A percentile compares a stretch with the other conserved stretches of the same genome.
These are phyloP conservation scores for Rhizophagus clarus DNA, from an alignment of 192 early-diverging fungal species.

Conservation along the genomic window DNA sequence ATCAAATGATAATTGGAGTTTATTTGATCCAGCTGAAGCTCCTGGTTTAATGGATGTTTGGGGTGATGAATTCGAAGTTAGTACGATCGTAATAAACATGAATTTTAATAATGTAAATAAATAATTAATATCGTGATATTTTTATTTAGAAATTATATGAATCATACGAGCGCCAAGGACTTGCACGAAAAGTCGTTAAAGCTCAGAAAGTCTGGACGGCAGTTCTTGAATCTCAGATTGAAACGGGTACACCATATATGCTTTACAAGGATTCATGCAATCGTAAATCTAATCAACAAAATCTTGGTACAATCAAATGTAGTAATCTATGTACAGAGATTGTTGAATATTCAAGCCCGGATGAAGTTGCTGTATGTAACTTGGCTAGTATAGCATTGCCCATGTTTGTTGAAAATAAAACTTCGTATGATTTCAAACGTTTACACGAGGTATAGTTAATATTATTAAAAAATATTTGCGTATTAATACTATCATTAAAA, in stretches of 20 bases:
- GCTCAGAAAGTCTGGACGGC: conserved; percentile 98
- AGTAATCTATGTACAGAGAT: conserved; percentile 98
- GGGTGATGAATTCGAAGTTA: conserved; percentile 88
- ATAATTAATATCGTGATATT: neutral
- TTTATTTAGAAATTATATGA: conserved; percentile 63
- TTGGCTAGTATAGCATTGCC: conserved; percentile 93
- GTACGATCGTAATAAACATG: neutral
- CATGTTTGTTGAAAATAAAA: conserved; percentile 69
- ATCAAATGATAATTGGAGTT: conserved; percentile 87
- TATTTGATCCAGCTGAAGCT: conserved; percentile 95
- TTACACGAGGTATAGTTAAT: conserved; percentile 60
- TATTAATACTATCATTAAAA: conserved; percentile 20
- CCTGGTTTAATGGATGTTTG: conserved; percentile 89
- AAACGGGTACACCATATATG: conserved; percentile 98
- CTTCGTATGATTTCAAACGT: conserved; percentile 80
- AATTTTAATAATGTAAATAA: neutral
- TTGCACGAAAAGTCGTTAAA: conserved; percentile 87
- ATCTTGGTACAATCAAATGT: conserved; percentile 98
- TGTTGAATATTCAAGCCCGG: conserved; percentile 93
- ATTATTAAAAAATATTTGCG: neutral
- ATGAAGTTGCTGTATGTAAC: conserved; percentile 98
- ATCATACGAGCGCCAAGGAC: conserved; percentile 82
- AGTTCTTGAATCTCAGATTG: conserved; percentile 93
- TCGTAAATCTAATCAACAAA: conserved; percentile 98
- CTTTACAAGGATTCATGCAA: conserved; percentile 99